Conservation (phyloP, 495 filamentous ascomycete species). For the Immersiella caudata region DNA sequence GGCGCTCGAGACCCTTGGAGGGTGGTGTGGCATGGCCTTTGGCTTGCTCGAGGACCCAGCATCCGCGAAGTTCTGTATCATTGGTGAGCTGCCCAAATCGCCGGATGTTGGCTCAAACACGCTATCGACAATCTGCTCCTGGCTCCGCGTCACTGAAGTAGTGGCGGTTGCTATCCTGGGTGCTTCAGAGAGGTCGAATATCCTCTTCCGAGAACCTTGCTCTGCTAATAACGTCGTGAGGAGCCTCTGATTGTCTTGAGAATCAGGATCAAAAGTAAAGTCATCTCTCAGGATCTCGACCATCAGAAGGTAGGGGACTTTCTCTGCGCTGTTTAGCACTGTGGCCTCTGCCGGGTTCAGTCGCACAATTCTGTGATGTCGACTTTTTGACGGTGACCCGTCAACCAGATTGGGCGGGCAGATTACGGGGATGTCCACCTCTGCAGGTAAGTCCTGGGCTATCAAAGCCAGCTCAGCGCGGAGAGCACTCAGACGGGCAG, state of each 20-base stretch:
- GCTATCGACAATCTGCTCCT: conserved; percentile 61
- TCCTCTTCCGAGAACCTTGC: conserved; percentile 61
- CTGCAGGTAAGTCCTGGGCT: conserved; percentile 70
- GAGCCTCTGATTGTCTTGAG: conserved; percentile 63
- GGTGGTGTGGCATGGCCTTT: conserved; percentile 29
- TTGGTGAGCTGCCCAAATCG: conserved; percentile 68
- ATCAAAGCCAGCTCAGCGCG: conserved; percentile 75
- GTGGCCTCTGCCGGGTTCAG: conserved; percentile 78
- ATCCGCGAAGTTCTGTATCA: conserved; percentile 59
- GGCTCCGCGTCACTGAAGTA: conserved; percentile 22
- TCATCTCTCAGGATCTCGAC: conserved; percentile 73
- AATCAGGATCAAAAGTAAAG: conserved; percentile 72
- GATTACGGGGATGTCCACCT: conserved; percentile 76
- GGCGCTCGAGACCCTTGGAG: conserved; percentile 59
- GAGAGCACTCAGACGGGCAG: conserved; percentile 72
- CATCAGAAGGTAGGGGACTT: conserved; percentile 77
- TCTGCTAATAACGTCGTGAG: conserved; percentile 62
- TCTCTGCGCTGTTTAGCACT: conserved; percentile 76
- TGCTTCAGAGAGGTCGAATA: conserved; percentile 65
- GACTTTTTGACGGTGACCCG: conserved; percentile 63
- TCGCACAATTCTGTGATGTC: conserved; percentile 73
- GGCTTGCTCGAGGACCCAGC: conserved; percentile 29
- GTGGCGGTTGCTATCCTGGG: conserved; percentile 38
- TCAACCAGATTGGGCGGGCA: conserved; percentile 69
- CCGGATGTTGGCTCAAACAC: conserved; percentile 74